Percentiles rank a stretch among this genome's conserved stretches.
Conservation (phyloP, 164 flowering plant species). For the Berberis thunbergii region DNA sequence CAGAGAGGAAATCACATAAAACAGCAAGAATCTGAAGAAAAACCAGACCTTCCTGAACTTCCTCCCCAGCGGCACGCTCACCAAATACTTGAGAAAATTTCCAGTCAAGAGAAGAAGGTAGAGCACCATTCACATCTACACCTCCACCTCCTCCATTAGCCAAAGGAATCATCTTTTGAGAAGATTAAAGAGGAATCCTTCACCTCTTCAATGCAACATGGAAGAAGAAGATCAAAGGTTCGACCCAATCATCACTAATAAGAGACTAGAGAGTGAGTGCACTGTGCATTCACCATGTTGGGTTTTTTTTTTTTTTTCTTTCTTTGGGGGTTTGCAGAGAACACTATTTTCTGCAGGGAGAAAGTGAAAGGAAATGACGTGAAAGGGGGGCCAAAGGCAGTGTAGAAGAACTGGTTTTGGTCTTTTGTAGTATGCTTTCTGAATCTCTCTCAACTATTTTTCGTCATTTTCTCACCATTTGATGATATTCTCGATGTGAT, state of each 20-base stretch:
- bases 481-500: too few relatives aligned
- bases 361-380: not conserved
- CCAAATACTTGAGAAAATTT: slow-evolving; percentile 90
- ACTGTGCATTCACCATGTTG: not conserved
- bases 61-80: slow-evolving; percentile 74
- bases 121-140: not conserved
- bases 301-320: too few relatives aligned
- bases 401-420: not conserved
- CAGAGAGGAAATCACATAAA: slow-evolving; percentile 2
- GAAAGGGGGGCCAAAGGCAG: not conserved
- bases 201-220: slow-evolving; percentile 1
- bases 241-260: not conserved
- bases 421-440: not conserved
- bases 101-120: slow-evolving; percentile 58
- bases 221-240: slow-evolving; percentile 2
- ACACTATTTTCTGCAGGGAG: not conserved
- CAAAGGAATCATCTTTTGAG: slow-evolving; percentile 10
- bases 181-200: not conserved
- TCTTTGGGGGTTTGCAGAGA: not conserved
- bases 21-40: slow-evolving; percentile 2
- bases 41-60: slow-evolving; percentile 71
- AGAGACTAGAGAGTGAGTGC: not conserved
- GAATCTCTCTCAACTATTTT: not conserved
- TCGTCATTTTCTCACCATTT: not conserved
- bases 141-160: slow-evolving; percentile 17